A percentile compares a stretch with the other conserved stretches of the same genome.
Evolutionary conservation across 2,329 filamentous ascomycete genomes (phyloP).

Genomic region (Cordyceps cicadae): DNA sequence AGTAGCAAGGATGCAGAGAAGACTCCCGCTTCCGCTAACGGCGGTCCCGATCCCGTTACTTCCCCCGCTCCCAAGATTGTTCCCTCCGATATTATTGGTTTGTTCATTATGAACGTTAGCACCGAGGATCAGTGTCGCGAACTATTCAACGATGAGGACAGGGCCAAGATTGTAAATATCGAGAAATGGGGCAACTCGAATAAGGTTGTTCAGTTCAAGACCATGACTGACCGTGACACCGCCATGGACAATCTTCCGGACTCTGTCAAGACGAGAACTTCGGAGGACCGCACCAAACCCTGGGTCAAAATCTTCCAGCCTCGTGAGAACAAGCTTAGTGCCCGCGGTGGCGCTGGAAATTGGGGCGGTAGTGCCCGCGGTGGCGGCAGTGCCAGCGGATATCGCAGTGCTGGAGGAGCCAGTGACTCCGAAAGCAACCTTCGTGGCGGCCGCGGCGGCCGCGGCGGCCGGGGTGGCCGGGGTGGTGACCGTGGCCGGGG

Average conservation of each 20-base stretch:
- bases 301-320: slow-evolving; percentile 78
- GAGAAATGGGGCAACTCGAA: slow-evolving; percentile 72
- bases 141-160: slow-evolving; percentile 76
- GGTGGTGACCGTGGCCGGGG: slow-evolving; percentile 51
- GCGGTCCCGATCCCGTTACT: slow-evolving; percentile 44
- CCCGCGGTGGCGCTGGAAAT: slow-evolving; percentile 57
- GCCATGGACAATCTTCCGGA: slow-evolving; percentile 67
- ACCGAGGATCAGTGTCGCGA: slow-evolving; percentile 75
- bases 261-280: slow-evolving; percentile 65
- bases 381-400: slow-evolving; percentile 58
- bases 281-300: slow-evolving; percentile 68
- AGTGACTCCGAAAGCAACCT: slow-evolving; percentile 56
- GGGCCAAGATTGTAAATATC: slow-evolving; percentile 67
- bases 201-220: slow-evolving; percentile 81
- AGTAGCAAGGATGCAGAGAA: slow-evolving; percentile 51
- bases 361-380: slow-evolving; percentile 61
- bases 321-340: slow-evolving; percentile 48
- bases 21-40: slow-evolving; percentile 40
- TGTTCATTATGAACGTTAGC: slow-evolving; percentile 84
- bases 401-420: slow-evolving; percentile 75
- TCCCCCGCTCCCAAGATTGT: slow-evolving; percentile 52
- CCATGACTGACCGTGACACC: slow-evolving; percentile 67
- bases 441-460: slow-evolving; percentile 46
- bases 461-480: slow-evolving; percentile 47
- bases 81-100: slow-evolving; percentile 63